A percentile compares a stretch with the other conserved stretches of the same genome.
Evolutionary conservation across 1,284 basidiomycete species (phyloP).

Genomic region (Malassezia cuniculi): DNA sequence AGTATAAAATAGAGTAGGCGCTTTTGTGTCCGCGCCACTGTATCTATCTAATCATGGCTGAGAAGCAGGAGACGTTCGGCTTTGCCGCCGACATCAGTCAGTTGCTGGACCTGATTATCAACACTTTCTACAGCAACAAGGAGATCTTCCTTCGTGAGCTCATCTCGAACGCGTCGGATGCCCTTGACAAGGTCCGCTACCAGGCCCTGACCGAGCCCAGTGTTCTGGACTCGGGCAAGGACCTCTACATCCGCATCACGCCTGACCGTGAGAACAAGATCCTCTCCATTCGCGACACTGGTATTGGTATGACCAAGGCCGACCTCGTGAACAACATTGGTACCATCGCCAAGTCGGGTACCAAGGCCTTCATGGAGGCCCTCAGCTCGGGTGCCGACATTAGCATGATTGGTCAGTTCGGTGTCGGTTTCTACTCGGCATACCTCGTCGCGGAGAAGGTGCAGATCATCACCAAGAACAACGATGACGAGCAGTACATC

Average conservation of each 20-base stretch:
- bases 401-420: constrained; percentile 60
- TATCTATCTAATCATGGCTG: constrained; percentile 27
- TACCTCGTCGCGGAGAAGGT: constrained; percentile 98
- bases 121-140: constrained; percentile 45
- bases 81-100: constrained; percentile 43
- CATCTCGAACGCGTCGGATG: constrained; percentile 45
- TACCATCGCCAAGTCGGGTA: constrained; percentile 95
- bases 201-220: constrained; percentile 42
- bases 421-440: constrained; percentile 99
- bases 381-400: constrained; percentile 71
- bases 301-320: constrained; percentile 62
- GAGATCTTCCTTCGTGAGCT: constrained; percentile 45
- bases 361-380: constrained; percentile 84
- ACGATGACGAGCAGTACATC: constrained; percentile 99
- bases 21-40: background rate
- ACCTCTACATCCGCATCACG: constrained; percentile 45
- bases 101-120: constrained; percentile 45
- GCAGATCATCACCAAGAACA: constrained; percentile 98
- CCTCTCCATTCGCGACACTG: constrained; percentile 83
- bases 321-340: constrained; percentile 85
- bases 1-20: constrained; percentile 9
- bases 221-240: constrained; percentile 40
- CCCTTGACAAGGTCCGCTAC: constrained; percentile 45
- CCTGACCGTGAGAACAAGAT: constrained; percentile 85
- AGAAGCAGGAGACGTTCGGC: constrained; percentile 41